Evolutionary conservation across 2,329 filamentous ascomycete genomes (phyloP), one percentile per base, ranked within the genome.

Genomic region (Trichophaea hybrida): DNA sequence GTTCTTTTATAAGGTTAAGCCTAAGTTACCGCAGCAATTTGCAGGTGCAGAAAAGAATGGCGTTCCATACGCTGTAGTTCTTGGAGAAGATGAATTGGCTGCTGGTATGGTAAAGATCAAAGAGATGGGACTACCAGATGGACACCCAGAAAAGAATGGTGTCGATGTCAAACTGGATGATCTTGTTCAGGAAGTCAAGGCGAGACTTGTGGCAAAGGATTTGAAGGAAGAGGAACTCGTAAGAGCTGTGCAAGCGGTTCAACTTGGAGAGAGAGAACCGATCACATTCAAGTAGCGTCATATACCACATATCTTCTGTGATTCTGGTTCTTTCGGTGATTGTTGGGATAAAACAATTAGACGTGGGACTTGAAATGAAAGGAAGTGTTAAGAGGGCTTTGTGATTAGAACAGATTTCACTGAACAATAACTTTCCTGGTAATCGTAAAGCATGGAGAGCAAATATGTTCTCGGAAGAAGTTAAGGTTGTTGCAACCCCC

Each of bases 61-160:
- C 48, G 82, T 94, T 17, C 91, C 91, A 1, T 86, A 94, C 69
- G 88, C 84, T 6, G 79, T 97, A 53, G 93, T 97, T 68, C 77
- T 98, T 0, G 91, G 91, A 49, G 88, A 96, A 69, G 89, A 95
- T 58, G 91, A 97, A 74, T 75, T 94, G 44, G 84, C 83, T 61
- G 78, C 81, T 32, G 89, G 89, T 57, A 85, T 94, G 72, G 85
- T 94, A 66, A 88, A 86, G 74, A 79, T 96, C 71, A 97, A 97
- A 81, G 82, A 85, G 76, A 78, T 89, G 74, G 83, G 88, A 50
- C 76, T 94, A 59, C 78, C 80, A 2, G 84, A 93, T 44, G 88
- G 83, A 52, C 86, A 96, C 76, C 84, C 88, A 0, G 88, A 95
- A 72, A 95, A 96, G 76, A 86, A 94, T 61, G 91, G 90, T 54